phyloP scores from a whole-genome alignment of 2,329 filamentous ascomycete genomes.

The Diaporthe aspalathi region DNA sequence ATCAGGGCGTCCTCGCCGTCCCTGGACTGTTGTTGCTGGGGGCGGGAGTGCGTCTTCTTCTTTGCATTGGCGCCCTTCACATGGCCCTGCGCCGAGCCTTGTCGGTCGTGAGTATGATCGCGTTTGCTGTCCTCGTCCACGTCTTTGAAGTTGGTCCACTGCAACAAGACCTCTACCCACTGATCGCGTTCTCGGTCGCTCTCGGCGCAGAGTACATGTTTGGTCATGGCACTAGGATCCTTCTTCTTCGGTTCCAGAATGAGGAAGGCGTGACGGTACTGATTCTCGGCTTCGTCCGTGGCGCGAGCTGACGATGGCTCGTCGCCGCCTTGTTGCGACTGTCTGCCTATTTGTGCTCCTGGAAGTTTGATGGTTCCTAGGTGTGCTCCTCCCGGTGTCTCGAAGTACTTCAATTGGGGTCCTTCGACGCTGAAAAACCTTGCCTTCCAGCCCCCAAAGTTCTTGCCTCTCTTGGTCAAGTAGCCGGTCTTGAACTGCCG shows the following conservation, averaged over 20 bases:
- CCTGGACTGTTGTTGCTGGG: slow-evolving; percentile 46
- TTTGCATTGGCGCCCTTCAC: slow-evolving; percentile 53
- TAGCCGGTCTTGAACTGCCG: slow-evolving; percentile 86
- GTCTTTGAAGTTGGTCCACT: slow-evolving; percentile 85
- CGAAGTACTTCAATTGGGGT: slow-evolving; percentile 85
- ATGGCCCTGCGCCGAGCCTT: slow-evolving; percentile 51
- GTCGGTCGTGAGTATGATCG: slow-evolving; percentile 54
- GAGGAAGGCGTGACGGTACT: slow-evolving; percentile 96
- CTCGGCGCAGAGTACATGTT: slow-evolving; percentile 95
- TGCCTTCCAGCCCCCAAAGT: slow-evolving; percentile 98
- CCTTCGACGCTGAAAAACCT: slow-evolving; percentile 72
- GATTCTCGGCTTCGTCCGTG: slow-evolving; percentile 85
- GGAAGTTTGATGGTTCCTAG: slow-evolving; percentile 93
- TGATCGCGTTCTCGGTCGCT: slow-evolving; percentile 91
- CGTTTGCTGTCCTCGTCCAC: slow-evolving; percentile 64
- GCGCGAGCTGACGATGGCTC: slow-evolving; percentile 68
- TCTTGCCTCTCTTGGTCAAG: slow-evolving; percentile 95
- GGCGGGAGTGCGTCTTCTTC: slow-evolving; percentile 55
- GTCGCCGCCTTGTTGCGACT: slow-evolving; percentile 74
- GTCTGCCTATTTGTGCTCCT: slow-evolving; percentile 93
- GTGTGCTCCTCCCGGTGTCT: slow-evolving; percentile 89
- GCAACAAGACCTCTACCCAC: slow-evolving; percentile 91
- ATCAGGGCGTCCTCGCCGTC: slow-evolving; percentile 60
- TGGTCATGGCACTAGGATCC: slow-evolving; percentile 86
- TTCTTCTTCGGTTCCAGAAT: slow-evolving; percentile 97